Conservation (phyloP, 768 basidiomycete species). For the Cystofilobasidium macerans region DNA sequence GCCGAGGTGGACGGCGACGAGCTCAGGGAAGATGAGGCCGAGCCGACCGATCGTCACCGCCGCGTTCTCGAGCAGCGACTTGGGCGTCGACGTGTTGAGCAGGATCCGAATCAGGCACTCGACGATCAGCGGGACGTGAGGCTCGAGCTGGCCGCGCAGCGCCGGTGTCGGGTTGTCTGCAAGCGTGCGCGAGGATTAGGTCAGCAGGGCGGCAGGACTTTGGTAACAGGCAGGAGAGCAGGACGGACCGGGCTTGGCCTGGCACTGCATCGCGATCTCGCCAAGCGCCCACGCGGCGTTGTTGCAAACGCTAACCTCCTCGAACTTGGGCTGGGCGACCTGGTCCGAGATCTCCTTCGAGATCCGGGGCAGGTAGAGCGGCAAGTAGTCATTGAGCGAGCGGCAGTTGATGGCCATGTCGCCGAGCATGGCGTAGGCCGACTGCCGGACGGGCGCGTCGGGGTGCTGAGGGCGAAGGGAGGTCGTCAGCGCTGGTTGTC, state of each 20-base stretch:
- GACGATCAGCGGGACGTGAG: slow-evolving; percentile 80
- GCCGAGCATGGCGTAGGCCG: slow-evolving; percentile 94
- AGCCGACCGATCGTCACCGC: slow-evolving; percentile 96
- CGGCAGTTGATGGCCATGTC: slow-evolving; percentile 89
- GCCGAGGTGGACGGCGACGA: slow-evolving; percentile 77
- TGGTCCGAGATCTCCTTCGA: slow-evolving; percentile 82
- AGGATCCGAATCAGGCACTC: slow-evolving; percentile 84
- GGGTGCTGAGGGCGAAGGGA: slow-evolving; percentile 49
- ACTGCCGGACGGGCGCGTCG: slow-evolving; percentile 88
- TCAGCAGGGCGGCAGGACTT: too few species aligned
- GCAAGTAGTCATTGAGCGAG: slow-evolving; percentile 56
- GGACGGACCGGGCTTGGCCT: neutral
- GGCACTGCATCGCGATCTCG: slow-evolving; percentile 83
- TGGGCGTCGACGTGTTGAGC: slow-evolving; percentile 79
- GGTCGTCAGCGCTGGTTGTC: neutral
- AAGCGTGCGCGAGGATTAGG: too few species aligned
- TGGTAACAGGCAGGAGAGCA: neutral
- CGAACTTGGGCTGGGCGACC: slow-evolving; percentile 83
- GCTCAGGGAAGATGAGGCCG: slow-evolving; percentile 76
- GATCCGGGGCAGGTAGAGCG: slow-evolving; percentile 73
- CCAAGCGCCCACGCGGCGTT: slow-evolving; percentile 99
- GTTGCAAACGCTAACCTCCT: slow-evolving; percentile 93
- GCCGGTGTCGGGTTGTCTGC: neutral
- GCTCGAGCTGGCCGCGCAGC: slow-evolving; percentile 75
- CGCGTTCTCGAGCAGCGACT: slow-evolving; percentile 92